These are phyloP conservation scores for Carallia brachiata DNA, from an alignment of 345 rosid genomes.

Conservation along the genomic window DNA sequence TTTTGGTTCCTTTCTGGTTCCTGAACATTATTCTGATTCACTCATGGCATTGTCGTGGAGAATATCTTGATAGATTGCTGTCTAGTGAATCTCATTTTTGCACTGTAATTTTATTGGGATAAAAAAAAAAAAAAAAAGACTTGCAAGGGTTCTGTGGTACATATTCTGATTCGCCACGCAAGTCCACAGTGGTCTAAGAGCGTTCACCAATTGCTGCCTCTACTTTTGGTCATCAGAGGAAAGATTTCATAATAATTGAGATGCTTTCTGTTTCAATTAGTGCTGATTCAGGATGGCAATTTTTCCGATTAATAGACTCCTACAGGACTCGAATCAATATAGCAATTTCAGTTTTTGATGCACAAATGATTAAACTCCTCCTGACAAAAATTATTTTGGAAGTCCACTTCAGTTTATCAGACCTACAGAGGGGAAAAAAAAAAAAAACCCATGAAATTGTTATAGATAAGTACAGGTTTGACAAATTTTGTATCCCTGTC, in stretches of 20 bases:
- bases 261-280: too few relatives aligned
- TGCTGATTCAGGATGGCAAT: too few relatives aligned
- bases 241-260: too few relatives aligned
- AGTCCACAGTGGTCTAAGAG: slow-evolving; percentile 21
- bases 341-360: too few relatives aligned
- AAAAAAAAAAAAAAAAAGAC: neutral
- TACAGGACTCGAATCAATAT: too few relatives aligned
- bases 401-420: too few relatives aligned
- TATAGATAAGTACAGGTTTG: too few relatives aligned
- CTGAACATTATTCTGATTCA: slow-evolving; percentile 21
- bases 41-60: neutral
- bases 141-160: neutral
- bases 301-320: too few relatives aligned
- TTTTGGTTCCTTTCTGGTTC: slow-evolving; percentile 16
- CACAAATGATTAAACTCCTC: too few relatives aligned
- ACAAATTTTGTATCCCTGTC: neutral
- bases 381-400: too few relatives aligned
- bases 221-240: neutral
- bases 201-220: slow-evolving; percentile 1
- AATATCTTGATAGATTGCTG: neutral
- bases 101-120: neutral
- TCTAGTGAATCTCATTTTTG: slow-evolving; percentile 2
- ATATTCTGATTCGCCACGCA: slow-evolving; percentile 21
- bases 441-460: too few relatives aligned
- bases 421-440: too few relatives aligned